Evolutionary conservation across 208 protist genomes (phyloP).

Genomic region (Trypanosoma vivax): DNA sequence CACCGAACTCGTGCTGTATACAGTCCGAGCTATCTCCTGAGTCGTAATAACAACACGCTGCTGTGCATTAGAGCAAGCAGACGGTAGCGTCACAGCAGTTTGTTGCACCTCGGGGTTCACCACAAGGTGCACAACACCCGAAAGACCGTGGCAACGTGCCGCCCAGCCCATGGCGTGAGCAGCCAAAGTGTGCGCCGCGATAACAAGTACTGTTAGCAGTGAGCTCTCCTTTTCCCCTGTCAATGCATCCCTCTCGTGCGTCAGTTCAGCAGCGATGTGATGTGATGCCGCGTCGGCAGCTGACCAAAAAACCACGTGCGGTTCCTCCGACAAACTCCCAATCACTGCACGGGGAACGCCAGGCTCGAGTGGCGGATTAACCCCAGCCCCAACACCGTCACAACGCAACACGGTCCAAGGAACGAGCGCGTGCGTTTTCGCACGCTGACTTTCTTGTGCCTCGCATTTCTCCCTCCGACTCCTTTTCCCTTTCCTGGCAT

Average conservation of each 20-base stretch:
- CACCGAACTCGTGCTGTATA: conserved; percentile 11
- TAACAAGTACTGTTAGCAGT: conserved; percentile 41
- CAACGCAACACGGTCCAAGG: conserved; percentile 42
- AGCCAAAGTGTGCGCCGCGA: conserved; percentile 36
- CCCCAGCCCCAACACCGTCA: background rate
- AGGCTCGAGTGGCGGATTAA: conserved; percentile 26
- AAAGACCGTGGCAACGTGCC: conserved; percentile 50
- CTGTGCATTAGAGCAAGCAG: conserved; percentile 27
- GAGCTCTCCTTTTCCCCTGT: background rate
- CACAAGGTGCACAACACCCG: conserved; percentile 30
- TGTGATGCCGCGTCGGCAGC: conserved; percentile 45
- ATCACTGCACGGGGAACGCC: conserved; percentile 37
- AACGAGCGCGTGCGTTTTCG: background rate
- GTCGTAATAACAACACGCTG: conserved; percentile 52
- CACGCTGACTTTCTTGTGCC: background rate
- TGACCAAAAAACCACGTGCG: conserved; percentile 35
- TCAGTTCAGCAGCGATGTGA: conserved; percentile 28
- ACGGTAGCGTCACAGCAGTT: conserved; percentile 5
- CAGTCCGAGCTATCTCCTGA: conserved; percentile 28
- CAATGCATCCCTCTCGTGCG: background rate
- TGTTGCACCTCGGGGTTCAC: conserved; percentile 11
- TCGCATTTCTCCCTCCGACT: conserved; percentile 5
- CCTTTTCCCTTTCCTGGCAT: conserved; percentile 18
- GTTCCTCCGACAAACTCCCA: conserved; percentile 14
- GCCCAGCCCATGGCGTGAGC: conserved; percentile 82